Conservation (phyloP, 2,329 filamentous ascomycete genomes). For the Penicillium digitatum region DNA sequence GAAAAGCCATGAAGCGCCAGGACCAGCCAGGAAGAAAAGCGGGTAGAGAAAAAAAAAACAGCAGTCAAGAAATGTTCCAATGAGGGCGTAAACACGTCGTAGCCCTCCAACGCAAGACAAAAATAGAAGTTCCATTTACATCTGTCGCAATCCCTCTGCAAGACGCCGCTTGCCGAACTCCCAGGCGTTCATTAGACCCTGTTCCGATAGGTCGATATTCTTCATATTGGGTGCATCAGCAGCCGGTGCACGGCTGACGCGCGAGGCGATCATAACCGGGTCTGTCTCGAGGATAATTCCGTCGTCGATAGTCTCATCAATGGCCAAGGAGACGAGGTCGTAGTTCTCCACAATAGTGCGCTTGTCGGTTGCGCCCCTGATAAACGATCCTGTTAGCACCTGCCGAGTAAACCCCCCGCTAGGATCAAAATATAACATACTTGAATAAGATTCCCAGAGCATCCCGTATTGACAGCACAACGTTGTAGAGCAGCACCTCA, state of each 20-base stretch:
- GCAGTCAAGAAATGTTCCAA: constrained; percentile 21
- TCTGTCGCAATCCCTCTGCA: constrained; percentile 77
- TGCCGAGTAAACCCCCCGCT: neutral
- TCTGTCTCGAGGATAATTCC: constrained; percentile 97
- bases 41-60: constrained; percentile 10
- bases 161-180: constrained; percentile 90
- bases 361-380: constrained; percentile 91
- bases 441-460: constrained; percentile 87
- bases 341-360: constrained; percentile 98
- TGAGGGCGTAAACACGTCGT: constrained; percentile 17
- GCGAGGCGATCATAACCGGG: constrained; percentile 84
- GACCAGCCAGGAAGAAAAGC: constrained; percentile 34
- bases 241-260: constrained; percentile 85
- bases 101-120: constrained; percentile 21
- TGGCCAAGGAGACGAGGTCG: constrained; percentile 85
- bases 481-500: constrained; percentile 93
- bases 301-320: constrained; percentile 93
- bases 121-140: constrained; percentile 25
- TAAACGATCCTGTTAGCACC: constrained; percentile 16
- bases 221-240: constrained; percentile 85
- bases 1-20: constrained; percentile 33
- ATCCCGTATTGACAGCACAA: constrained; percentile 85
- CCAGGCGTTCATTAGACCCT: constrained; percentile 89
- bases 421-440: constrained; percentile 52
- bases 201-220: constrained; percentile 91